phyloP scores from a whole-genome alignment of 495 filamentous ascomycete species.

The Filosporella fistucella region DNA sequence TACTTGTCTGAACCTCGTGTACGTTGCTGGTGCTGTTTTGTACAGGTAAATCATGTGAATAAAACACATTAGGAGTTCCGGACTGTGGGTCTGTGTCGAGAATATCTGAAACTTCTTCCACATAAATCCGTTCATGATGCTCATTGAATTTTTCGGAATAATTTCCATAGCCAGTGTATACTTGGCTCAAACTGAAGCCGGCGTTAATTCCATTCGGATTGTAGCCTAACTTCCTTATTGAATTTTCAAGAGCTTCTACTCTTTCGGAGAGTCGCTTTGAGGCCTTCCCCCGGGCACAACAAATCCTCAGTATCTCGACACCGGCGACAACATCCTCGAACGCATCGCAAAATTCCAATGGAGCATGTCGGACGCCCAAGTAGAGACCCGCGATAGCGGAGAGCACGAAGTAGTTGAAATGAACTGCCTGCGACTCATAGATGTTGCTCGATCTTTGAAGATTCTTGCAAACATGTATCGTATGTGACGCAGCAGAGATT shows the following conservation, averaged over 20 bases:
- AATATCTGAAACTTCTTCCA: too few relatives aligned
- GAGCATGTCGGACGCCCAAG: constrained; percentile 73
- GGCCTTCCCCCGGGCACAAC: too few relatives aligned
- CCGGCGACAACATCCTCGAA: not conserved
- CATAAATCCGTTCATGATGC: too few relatives aligned
- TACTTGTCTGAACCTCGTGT: too few relatives aligned
- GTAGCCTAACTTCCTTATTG: constrained; percentile 2
- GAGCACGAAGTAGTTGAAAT: constrained; percentile 82
- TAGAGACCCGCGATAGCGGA: constrained; percentile 73
- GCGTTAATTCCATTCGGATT: not conserved
- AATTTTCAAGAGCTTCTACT: constrained; percentile 4
- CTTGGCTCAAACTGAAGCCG: too few relatives aligned
- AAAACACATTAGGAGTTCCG: too few relatives aligned
- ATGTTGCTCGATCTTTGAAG: constrained; percentile 71
- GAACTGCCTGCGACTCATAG: constrained; percentile 74
- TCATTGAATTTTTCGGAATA: too few relatives aligned
- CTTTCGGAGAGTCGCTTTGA: not conserved
- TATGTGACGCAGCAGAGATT: constrained; percentile 55
- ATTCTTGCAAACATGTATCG: constrained; percentile 63
- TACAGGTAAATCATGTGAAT: too few relatives aligned
- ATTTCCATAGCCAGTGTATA: too few relatives aligned
- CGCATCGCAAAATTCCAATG: constrained; percentile 49
- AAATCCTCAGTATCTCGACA: not conserved
- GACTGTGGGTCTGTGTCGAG: too few relatives aligned
- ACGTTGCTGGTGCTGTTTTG: too few relatives aligned